Conservation (phyloP, 768 basidiomycete genomes). For the Phlebiopsis gigantea region DNA sequence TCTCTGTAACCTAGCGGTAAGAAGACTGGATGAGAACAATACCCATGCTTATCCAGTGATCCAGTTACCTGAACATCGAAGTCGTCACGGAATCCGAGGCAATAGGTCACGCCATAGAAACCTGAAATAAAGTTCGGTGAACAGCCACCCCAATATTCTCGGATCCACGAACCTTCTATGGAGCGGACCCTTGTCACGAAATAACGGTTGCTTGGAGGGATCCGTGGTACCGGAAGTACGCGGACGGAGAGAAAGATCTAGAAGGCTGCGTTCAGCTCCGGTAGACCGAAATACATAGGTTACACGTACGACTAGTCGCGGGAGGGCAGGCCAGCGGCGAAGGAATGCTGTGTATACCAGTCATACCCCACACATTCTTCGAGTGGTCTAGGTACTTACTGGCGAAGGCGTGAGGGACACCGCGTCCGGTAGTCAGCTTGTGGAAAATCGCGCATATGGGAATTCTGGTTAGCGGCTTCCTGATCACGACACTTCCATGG, state of each 20-base stretch:
- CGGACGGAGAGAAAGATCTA: slow-evolving; percentile 62
- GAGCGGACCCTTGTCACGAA: slow-evolving; percentile 52
- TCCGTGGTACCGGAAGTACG: slow-evolving; percentile 44
- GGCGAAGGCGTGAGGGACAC: slow-evolving; percentile 61
- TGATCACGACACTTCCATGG: background rate
- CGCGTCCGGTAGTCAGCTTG: slow-evolving; percentile 46
- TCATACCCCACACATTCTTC: background rate
- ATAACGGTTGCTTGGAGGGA: slow-evolving; percentile 47
- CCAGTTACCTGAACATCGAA: slow-evolving; percentile 42
- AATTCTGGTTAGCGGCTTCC: slow-evolving; percentile 34
- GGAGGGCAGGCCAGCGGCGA: slow-evolving; percentile 62
- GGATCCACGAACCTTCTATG: slow-evolving; percentile 37
- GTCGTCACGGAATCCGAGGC: slow-evolving; percentile 58
- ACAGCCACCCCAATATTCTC: background rate
- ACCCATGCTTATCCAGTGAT: no score
- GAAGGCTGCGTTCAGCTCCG: no score
- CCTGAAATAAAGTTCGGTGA: slow-evolving; percentile 28
- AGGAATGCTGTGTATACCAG: slow-evolving; percentile 39
- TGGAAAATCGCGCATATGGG: slow-evolving; percentile 55
- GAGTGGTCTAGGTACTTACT: slow-evolving; percentile 24
- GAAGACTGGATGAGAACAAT: no score
- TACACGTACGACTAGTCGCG: slow-evolving; percentile 53
- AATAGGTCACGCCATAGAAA: slow-evolving; percentile 57
- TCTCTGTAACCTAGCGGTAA: no score
- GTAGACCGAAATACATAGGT: background rate